phyloP scores from a whole-genome alignment of 495 filamentous ascomycete species.

The Poronia punctata region DNA sequence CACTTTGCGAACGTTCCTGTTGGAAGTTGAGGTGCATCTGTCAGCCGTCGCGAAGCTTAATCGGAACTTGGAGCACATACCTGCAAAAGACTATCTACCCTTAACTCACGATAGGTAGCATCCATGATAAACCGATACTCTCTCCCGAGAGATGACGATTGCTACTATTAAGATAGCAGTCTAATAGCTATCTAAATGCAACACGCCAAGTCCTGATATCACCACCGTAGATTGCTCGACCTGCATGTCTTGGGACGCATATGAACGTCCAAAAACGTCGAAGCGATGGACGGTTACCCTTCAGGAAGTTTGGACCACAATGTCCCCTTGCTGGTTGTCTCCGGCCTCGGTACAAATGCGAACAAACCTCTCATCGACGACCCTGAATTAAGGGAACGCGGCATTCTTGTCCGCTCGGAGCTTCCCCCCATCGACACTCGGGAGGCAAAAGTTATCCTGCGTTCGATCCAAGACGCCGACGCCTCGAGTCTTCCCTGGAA shows the following conservation, averaged over 20 bases:
- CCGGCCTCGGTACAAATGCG: slow-evolving; percentile 52
- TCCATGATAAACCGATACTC: too few species aligned
- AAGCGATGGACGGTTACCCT: slow-evolving; percentile 80
- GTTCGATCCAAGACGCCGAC: slow-evolving; percentile 61
- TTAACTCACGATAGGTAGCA: too few species aligned
- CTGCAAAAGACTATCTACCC: too few species aligned
- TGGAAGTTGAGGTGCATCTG: too few species aligned
- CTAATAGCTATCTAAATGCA: background rate
- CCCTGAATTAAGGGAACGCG: slow-evolving; percentile 51
- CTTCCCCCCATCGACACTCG: slow-evolving; percentile 57
- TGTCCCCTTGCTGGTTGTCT: slow-evolving; percentile 70
- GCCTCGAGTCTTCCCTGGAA: slow-evolving; percentile 56
- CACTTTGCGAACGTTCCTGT: too few species aligned
- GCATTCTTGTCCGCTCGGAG: slow-evolving; percentile 57
- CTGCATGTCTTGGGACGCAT: slow-evolving; percentile 6
- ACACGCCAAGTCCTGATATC: too few species aligned
- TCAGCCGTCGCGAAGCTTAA: too few species aligned
- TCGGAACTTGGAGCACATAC: too few species aligned
- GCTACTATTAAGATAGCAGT: too few species aligned
- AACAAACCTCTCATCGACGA: slow-evolving; percentile 29
- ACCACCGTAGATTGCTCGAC: slow-evolving; percentile 4
- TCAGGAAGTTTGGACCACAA: slow-evolving; percentile 73
- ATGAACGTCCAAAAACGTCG: slow-evolving; percentile 1
- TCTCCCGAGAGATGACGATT: too few species aligned
- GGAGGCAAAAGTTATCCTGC: slow-evolving; percentile 58